These are phyloP conservation scores for Xylaria sp. DNA, from an alignment of 2,329 filamentous ascomycete genomes.

Conservation along the genomic window DNA sequence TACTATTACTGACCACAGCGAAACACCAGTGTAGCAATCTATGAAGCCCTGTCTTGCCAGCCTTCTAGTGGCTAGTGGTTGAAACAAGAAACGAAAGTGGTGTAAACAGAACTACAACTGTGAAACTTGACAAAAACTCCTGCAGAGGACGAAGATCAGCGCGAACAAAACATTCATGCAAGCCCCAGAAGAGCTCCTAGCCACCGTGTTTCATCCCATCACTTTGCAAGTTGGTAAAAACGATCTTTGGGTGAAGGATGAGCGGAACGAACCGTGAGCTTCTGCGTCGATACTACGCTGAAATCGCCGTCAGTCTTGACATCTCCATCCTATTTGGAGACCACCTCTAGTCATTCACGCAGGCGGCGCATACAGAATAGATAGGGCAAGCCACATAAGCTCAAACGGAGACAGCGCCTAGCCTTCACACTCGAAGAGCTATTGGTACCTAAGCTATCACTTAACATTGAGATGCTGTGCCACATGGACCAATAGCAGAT, in stretches of 20 bases:
- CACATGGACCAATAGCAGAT: constrained; percentile 33
- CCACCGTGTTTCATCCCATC: constrained; percentile 16
- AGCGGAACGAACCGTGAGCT: constrained; percentile 9
- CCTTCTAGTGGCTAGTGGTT: constrained; percentile 27
- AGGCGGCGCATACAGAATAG: not conserved
- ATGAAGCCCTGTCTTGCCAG: constrained; percentile 22
- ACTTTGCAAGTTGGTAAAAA: not conserved
- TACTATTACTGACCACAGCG: constrained; percentile 29
- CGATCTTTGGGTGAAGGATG: not conserved
- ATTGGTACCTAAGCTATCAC: not conserved
- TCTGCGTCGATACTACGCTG: not conserved
- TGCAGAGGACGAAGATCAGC: constrained; percentile 3
- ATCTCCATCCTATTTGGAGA: not conserved
- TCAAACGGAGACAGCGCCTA: constrained; percentile 9
- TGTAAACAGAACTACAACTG: constrained; percentile 2
- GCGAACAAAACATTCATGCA: constrained; percentile 17
- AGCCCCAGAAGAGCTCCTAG: constrained; percentile 4
- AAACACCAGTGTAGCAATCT: constrained; percentile 27
- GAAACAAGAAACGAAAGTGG: constrained; percentile 26
- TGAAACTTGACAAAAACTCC: constrained; percentile 4
- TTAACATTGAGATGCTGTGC: constrained; percentile 1
- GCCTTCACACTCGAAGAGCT: not conserved
- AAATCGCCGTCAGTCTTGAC: not conserved
- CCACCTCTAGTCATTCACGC: not conserved
- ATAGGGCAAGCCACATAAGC: constrained; percentile 1